phyloP scores from a whole-genome alignment of 306 rosid genomes.

The Vicia faba region DNA sequence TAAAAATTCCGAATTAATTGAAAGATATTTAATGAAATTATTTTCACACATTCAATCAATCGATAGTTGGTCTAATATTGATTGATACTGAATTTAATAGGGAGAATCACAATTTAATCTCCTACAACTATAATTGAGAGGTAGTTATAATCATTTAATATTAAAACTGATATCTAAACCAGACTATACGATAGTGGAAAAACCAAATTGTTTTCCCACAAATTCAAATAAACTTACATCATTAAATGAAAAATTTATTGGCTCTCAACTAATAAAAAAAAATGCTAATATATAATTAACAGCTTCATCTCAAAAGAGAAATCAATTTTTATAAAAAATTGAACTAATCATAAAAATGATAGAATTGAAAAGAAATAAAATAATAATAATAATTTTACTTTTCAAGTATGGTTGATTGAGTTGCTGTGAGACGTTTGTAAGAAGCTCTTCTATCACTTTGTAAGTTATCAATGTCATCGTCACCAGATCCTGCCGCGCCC shows the following conservation, averaged over 20 bases:
- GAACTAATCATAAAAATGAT: background rate
- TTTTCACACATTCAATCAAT: no score
- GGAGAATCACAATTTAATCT: no score
- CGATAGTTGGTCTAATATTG: no score
- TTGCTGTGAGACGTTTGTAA: conserved; percentile 56
- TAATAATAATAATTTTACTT: conserved; percentile 43
- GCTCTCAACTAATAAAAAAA: no score
- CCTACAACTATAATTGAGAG: no score
- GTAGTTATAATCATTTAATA: no score
- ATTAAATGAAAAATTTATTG: no score
- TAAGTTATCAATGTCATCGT: conserved; percentile 36
- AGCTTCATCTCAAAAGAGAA: background rate
- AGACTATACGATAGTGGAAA: no score
- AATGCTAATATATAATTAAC: background rate
- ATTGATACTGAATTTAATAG: no score
- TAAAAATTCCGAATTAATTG: background rate
- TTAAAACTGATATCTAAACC: no score
- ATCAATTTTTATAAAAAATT: background rate
- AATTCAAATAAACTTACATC: no score
- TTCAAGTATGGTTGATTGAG: conserved; percentile 59
- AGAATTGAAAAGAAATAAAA: background rate
- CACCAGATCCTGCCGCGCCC: conserved; percentile 41
- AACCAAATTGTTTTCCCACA: no score
- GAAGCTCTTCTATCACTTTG: conserved; percentile 34
- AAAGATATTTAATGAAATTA: background rate